A percentile compares a stretch with the other conserved stretches of the same genome.
phyloP scores from a whole-genome alignment of 169 alveolate species.

The Plasmodium gaboni region DNA sequence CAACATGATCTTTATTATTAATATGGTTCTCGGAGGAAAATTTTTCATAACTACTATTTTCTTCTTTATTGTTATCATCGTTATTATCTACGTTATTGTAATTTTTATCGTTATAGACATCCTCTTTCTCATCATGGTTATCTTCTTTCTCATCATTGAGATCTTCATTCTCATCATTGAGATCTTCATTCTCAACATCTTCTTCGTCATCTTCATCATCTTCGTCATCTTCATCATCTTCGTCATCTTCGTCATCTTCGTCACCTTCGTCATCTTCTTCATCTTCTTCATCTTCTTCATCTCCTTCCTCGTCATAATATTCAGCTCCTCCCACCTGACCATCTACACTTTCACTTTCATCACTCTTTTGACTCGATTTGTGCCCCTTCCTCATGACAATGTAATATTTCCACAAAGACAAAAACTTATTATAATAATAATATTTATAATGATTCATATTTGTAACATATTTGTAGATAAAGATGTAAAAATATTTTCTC shows the following conservation, averaged over 20 bases:
- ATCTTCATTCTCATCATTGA: neutral
- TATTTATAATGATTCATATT: conserved; percentile 40
- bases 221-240: neutral
- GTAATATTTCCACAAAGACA: conserved; percentile 55
- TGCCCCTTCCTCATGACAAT: conserved; percentile 16
- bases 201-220: neutral
- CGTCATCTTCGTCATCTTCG: neutral
- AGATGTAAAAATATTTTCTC: conserved; percentile 27
- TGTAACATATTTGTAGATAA: conserved; percentile 42
- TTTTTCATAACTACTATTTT: conserved; percentile 10
- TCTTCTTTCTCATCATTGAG: neutral
- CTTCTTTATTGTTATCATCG: neutral
- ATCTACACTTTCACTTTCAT: neutral
- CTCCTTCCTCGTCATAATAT: neutral
- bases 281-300: conserved; percentile 1
- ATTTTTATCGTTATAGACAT: neutral
- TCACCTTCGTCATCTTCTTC: neutral
- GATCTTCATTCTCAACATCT: neutral
- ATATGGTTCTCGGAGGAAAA: neutral
- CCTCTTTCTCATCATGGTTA: neutral
- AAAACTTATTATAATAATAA: conserved; percentile 51
- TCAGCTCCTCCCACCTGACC: conserved; percentile 5
- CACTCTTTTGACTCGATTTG: neutral
- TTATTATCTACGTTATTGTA: conserved; percentile 5
- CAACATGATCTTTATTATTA: too few relatives aligned